Evolutionary conservation across 257 asterid species (phyloP), one percentile per base, ranked within the genome.

Genomic region (Thymus quinquecostatus): DNA sequence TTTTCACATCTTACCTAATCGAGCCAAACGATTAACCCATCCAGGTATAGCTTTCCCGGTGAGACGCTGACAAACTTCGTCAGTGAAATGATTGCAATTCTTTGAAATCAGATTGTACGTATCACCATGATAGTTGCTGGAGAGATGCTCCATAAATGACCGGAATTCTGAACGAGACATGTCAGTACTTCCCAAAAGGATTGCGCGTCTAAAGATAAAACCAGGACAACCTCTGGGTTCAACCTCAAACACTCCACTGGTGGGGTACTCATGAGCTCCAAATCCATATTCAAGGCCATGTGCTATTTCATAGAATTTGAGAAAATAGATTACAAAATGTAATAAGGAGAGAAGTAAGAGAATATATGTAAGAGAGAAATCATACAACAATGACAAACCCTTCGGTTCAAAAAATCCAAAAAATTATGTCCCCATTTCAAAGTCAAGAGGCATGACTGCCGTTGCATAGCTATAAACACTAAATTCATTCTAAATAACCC

Each of bases 191-290:
- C 98, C 98, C 75, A 92, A 79, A 71, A 77, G 91, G 64, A 92
- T 72, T 21, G 98, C 80, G 28, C 90, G 95, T 78, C 98, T 88
- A 80, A 88, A 92, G 55, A 79, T 76, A 75, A 88, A 92, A 62
- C 98, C 98, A 13, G 98, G 97, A 79, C 98, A 92, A 73, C 92
- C 81, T 80, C 80, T 85, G 34, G 98, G 98, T 77, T 92, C 93
- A 63, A 92, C 97, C 84, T 92, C 96, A 65, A 92, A 92, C 74
- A 92, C 91, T 72, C 97, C 97, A 81, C 97, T 92, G 54, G 88
- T 71, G 69, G 96, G 77, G 77, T 84, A 92, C 70, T 92, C 97
- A 57, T 92, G 98, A 71, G 98, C 97, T 77, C 98, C 98, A 82
- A 79, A 92, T 27, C 95, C 97, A 77, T 85, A 92, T 59, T 92